Evolutionary conservation across 306 rosid genomes (phyloP), one percentile per base, ranked within the genome.

Genomic region (Sphenostylis stenocarpa): DNA sequence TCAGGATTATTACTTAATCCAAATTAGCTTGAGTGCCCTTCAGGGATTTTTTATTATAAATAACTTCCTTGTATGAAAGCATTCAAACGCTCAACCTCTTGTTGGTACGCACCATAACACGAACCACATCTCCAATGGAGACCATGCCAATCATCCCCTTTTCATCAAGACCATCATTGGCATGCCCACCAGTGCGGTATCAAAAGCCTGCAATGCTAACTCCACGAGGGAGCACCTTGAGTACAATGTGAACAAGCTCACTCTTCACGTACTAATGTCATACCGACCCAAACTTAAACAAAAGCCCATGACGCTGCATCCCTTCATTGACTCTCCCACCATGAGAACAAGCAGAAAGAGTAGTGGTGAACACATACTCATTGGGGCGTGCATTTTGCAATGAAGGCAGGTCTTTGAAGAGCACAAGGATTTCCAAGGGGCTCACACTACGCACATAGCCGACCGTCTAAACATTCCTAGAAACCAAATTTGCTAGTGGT

Each of bases 71-170:
- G 99, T 77, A 96, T 96, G 66, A 3, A 96, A 70, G 98, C 99
- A 76, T 92, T 96, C 90, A 96, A 71, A 80, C 99, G 97, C 72
- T 91, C 85, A 3, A 96, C 94, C 90, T 96, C 99, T 85, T 90
- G 92, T 5, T 98, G 90, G 73, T 96, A 0, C 90, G 86, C 77
- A 96, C 99, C 38, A 96, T 97, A 17, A 98, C 99, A 55, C 99
- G 96, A 78, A 96, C 99, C 45, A 96, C 99, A 8, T 96, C 99
- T 41, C 99, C 99, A 21, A 96, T 96, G 23, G 99, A 96, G 82
- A 96, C 97, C 99, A 96, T 96, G 75, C 98, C 99, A 1, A 87
- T n/a, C 99, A 96, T 96, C 62, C 81, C 97, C 33, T 66, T 82
- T 3, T 77, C 92, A 17, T 81, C 82, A 39, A 96, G n/a, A n/a